Conservation (phyloP, 495 filamentous ascomycete genomes). For the Neurospora sp. region DNA sequence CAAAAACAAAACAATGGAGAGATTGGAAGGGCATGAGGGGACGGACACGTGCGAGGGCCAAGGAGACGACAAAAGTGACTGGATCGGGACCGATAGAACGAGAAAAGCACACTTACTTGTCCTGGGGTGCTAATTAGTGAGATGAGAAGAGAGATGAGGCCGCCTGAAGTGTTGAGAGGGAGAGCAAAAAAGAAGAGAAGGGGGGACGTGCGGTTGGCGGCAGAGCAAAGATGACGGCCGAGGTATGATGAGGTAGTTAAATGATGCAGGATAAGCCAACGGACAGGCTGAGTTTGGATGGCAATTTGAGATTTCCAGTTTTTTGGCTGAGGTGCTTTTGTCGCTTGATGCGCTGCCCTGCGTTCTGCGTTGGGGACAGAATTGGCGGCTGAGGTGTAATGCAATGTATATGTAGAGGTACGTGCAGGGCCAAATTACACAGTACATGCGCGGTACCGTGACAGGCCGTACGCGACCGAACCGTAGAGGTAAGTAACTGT, state of each 20-base stretch:
- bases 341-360: background rate
- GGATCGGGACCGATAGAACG: background rate
- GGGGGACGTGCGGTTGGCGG: background rate
- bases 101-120: background rate
- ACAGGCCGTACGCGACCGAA: background rate
- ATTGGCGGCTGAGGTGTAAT: background rate
- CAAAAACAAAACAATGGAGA: background rate
- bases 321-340: background rate
- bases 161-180: background rate
- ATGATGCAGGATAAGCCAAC: background rate
- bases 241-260: background rate
- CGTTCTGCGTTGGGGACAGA: background rate
- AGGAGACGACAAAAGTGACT: background rate
- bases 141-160: background rate
- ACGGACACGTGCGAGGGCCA: background rate
- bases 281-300: background rate
- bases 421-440: background rate
- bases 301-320: background rate
- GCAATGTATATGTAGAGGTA: background rate
- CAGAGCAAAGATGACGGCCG: background rate
- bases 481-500: background rate
- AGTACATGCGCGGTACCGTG: background rate
- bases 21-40: background rate
- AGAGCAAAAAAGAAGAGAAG: background rate
- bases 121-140: background rate